These are phyloP conservation scores for sunflower (Helianthus annuus) DNA, from an alignment of 129 eudicot genomes.

Conservation along the genomic window DNA sequence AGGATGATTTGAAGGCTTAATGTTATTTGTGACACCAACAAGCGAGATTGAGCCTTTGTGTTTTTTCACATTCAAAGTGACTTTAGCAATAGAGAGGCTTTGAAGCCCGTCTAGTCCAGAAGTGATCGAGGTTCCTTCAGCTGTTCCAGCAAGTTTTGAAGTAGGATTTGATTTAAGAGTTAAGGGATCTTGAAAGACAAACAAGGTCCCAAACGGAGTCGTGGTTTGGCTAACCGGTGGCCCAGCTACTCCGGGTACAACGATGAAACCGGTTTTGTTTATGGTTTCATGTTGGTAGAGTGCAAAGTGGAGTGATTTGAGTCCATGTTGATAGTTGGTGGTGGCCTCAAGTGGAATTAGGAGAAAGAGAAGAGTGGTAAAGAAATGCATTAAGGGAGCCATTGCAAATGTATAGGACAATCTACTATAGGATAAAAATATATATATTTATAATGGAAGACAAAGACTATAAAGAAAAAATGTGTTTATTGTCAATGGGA, in stretches of 20 bases:
- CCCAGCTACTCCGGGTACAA: constrained; percentile 49
- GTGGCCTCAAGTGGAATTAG: constrained; percentile 35
- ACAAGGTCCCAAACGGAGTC: constrained; percentile 55
- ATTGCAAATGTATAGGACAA: constrained; percentile 20
- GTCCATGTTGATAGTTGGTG: constrained; percentile 30
- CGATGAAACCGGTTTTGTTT: constrained; percentile 48
- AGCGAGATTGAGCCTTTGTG: constrained; percentile 51
- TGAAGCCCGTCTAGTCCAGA: constrained; percentile 58
- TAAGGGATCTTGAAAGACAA: constrained; percentile 50
- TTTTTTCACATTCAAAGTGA: constrained; percentile 39
- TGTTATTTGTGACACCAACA: constrained; percentile 47
- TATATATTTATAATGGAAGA: constrained; percentile 26
- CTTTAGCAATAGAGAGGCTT: constrained; percentile 39
- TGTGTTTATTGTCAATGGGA: constrained; percentile 11
- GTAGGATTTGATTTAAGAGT: constrained; percentile 38
- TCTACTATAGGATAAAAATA: constrained; percentile 1
- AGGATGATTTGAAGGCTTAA: constrained; percentile 51
- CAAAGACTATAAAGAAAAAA: constrained; percentile 4
- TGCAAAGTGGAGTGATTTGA: constrained; percentile 53
- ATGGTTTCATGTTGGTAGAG: constrained; percentile 58
- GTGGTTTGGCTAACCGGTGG: constrained; percentile 44
- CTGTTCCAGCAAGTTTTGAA: constrained; percentile 45
- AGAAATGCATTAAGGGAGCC: constrained; percentile 31
- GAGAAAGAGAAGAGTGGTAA: constrained; percentile 25
- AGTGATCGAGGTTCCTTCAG: constrained; percentile 49